These are phyloP conservation scores for Tulasnella sp. DNA, from an alignment of 768 basidiomycete genomes.

Conservation along the genomic window DNA sequence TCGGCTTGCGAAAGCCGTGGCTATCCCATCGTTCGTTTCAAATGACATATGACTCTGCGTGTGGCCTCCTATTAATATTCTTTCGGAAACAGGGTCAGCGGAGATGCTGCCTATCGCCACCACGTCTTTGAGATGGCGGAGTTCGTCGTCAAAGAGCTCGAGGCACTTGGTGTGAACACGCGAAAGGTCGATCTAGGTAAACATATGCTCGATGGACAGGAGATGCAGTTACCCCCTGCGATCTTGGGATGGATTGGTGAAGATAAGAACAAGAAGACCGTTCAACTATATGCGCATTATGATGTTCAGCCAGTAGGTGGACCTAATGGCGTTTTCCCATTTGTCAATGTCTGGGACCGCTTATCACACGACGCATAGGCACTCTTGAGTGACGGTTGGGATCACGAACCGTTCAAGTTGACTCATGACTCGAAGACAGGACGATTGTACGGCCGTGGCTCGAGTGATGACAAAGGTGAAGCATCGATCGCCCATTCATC, in stretches of 20 bases:
- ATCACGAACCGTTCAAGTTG: conserved; percentile 73
- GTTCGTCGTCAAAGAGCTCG: conserved; percentile 67
- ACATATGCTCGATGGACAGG: conserved; percentile 62
- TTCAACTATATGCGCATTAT: conserved; percentile 89
- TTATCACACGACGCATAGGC: conserved; percentile 22
- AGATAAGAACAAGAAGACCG: conserved; percentile 85
- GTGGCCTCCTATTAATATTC: too few species aligned
- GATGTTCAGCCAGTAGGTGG: conserved; percentile 80
- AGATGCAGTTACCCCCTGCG: conserved; percentile 66
- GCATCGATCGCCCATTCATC: too few species aligned
- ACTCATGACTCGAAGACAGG: conserved; percentile 42
- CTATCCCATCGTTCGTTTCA: conserved; percentile 57
- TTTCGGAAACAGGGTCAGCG: conserved; percentile 54
- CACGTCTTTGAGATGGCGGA: conserved; percentile 81
- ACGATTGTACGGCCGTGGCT: conserved; percentile 74
- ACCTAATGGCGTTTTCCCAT: background rate
- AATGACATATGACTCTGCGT: background rate
- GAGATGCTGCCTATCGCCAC: conserved; percentile 56
- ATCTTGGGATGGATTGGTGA: conserved; percentile 74
- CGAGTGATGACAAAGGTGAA: conserved; percentile 75
- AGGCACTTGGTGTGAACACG: conserved; percentile 67
- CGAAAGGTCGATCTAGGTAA: conserved; percentile 64
- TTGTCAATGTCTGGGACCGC: background rate
- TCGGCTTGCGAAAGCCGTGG: conserved; percentile 69
- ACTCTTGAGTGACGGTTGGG: conserved; percentile 67